phyloP scores from a whole-genome alignment of 2,329 filamentous ascomycete genomes.

The Penicillium sp. region DNA sequence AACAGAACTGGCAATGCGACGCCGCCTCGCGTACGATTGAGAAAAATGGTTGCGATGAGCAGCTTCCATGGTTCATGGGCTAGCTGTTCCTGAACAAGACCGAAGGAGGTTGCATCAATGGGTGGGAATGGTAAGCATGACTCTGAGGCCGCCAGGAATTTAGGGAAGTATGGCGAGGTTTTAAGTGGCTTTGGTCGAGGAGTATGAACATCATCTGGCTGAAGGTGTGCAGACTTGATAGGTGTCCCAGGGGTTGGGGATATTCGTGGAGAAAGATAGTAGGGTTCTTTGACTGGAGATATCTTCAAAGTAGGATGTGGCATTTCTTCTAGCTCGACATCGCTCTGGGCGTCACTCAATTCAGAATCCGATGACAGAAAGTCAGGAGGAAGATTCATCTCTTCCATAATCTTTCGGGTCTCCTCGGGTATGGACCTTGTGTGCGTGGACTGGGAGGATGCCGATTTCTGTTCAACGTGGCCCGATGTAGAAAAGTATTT shows the following conservation, averaged over 20 bases:
- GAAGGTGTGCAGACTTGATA: conserved; percentile 2
- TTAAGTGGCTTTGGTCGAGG: conserved; percentile 23
- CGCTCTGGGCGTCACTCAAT: conserved; percentile 33
- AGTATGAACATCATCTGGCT: conserved; percentile 8
- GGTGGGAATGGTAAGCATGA: conserved; percentile 59
- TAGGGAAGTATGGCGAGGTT: conserved; percentile 43
- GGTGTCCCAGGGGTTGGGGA: conserved; percentile 1
- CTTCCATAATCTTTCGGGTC: conserved; percentile 10
- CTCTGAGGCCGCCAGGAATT: conserved; percentile 27
- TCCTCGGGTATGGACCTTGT: conserved; percentile 11
- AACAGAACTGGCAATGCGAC: conserved; percentile 72
- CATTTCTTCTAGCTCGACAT: conserved; percentile 14
- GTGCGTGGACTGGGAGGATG: neutral
- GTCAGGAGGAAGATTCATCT: conserved; percentile 13
- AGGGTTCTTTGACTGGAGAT: neutral
- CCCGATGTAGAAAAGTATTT: conserved; percentile 27
- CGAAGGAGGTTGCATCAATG: conserved; percentile 59
- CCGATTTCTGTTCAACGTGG: neutral
- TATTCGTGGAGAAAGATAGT: neutral
- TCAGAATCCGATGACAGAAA: conserved; percentile 32
- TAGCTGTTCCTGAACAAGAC: conserved; percentile 77
- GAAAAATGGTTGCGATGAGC: conserved; percentile 74
- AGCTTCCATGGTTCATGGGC: conserved; percentile 70
- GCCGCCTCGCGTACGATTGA: conserved; percentile 71
- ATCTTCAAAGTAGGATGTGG: neutral